Conservation (phyloP, 495 filamentous ascomycete species). For the Xylaria castorea region DNA sequence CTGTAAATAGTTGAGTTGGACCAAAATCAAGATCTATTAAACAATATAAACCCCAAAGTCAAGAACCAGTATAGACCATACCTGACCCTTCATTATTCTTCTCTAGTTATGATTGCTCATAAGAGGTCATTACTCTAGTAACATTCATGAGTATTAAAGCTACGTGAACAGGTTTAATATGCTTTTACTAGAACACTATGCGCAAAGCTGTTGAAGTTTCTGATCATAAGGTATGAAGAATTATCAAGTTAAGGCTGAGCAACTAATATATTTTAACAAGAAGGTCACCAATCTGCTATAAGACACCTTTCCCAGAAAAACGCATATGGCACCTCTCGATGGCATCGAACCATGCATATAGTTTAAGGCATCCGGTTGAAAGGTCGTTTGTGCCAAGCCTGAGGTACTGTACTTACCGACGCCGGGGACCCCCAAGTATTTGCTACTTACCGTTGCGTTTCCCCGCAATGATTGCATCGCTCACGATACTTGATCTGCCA, state of each 20-base stretch:
- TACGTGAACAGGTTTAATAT: not conserved
- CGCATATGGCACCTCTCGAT: not conserved
- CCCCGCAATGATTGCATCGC: slow-evolving; percentile 19
- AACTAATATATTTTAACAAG: not conserved
- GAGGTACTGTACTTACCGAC: slow-evolving; percentile 5
- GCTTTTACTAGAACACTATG: not conserved
- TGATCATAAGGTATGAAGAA: not conserved
- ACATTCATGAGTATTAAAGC: not conserved
- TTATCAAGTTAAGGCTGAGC: not conserved
- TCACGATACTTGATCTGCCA: slow-evolving; percentile 26
- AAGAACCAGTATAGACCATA: not conserved
- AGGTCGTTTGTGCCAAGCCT: slow-evolving; percentile 7
- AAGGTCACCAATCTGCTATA: not conserved
- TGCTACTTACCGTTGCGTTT: not conserved
- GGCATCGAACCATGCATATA: not conserved
- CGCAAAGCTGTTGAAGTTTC: not conserved
- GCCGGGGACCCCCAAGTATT: slow-evolving; percentile 1
- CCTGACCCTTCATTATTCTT: not conserved
- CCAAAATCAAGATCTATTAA: too few species aligned
- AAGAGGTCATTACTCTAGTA: not conserved
- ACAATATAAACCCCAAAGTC: too few species aligned
- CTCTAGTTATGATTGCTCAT: not conserved
- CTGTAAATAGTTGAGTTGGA: too few species aligned
- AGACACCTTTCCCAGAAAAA: not conserved
- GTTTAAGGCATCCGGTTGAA: too few species aligned